Conservation (phyloP, 208 protist genomes). For the Phytomonas serpens region DNA sequence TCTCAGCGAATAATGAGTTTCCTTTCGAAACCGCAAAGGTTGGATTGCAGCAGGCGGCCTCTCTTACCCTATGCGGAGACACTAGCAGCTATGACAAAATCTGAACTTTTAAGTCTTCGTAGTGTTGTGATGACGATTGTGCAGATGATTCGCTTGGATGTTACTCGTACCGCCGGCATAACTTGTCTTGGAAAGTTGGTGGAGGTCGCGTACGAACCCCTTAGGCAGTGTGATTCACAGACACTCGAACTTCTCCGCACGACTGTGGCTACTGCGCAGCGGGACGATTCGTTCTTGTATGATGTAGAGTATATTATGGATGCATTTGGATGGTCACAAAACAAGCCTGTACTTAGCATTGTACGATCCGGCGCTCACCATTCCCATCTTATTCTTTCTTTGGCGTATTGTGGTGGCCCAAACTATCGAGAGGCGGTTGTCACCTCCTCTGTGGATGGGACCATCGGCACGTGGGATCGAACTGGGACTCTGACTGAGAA, state of each 20-base stretch:
- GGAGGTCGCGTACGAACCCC: slow-evolving; percentile 54
- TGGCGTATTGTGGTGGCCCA: slow-evolving; percentile 54
- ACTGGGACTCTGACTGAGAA: slow-evolving; percentile 58
- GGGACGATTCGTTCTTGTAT: slow-evolving; percentile 76
- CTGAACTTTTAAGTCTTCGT: slow-evolving; percentile 56
- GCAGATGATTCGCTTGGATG: slow-evolving; percentile 65
- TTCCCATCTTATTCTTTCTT: slow-evolving; percentile 52
- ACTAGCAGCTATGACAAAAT: slow-evolving; percentile 55
- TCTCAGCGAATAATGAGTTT: slow-evolving; percentile 61
- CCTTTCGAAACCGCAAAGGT: slow-evolving; percentile 51
- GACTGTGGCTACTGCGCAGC: slow-evolving; percentile 47
- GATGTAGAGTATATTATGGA: slow-evolving; percentile 88
- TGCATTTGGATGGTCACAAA: slow-evolving; percentile 68
- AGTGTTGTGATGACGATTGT: slow-evolving; percentile 43
- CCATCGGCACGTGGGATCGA: slow-evolving; percentile 77
- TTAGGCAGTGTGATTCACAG: slow-evolving; percentile 44
- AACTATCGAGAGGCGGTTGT: slow-evolving; percentile 62
- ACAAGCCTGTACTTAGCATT: slow-evolving; percentile 45
- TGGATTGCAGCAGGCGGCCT: slow-evolving; percentile 62
- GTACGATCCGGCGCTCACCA: slow-evolving; percentile 46
- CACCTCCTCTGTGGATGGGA: slow-evolving; percentile 74
- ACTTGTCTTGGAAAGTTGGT: slow-evolving; percentile 83
- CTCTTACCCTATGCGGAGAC: slow-evolving; percentile 80
- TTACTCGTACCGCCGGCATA: slow-evolving; percentile 72
- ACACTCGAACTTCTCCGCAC: slow-evolving; percentile 37